phyloP scores from a whole-genome alignment of 208 protist genomes.

The Trypanosoma avium region DNA sequence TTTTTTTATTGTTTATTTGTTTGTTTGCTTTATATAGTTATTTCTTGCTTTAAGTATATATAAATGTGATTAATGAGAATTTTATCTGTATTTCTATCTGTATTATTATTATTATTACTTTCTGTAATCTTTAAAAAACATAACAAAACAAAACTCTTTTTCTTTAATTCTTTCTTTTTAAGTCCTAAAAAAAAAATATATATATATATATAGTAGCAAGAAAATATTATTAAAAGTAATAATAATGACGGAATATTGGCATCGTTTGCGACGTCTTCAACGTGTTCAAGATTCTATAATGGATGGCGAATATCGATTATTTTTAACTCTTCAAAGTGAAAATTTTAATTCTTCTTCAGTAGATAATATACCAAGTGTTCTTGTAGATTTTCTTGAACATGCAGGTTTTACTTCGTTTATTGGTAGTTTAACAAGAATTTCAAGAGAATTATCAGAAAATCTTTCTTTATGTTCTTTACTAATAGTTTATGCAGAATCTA shows the following conservation, averaged over 20 bases:
- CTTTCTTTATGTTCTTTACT: neutral
- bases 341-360: neutral
- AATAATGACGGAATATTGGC: neutral
- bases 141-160: neutral
- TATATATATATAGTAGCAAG: no score
- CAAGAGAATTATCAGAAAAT: neutral
- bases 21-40: neutral
- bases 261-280: neutral
- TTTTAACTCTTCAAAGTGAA: neutral
- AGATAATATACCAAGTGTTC: neutral
- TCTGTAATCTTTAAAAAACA: constrained; percentile 2
- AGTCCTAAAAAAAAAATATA: no score
- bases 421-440: neutral
- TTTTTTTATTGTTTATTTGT: neutral
- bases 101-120: no score
- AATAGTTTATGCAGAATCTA: neutral
- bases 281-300: neutral
- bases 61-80: no score
- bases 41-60: neutral
- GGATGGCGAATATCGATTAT: neutral
- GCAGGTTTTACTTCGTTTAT: neutral
- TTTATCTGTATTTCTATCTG: no score
- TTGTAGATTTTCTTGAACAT: constrained; percentile 8
- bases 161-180: neutral
- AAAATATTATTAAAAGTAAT: no score